Evolutionary conservation across 1,284 basidiomycete genomes (phyloP).

Genomic region (Vanrija humicola): DNA sequence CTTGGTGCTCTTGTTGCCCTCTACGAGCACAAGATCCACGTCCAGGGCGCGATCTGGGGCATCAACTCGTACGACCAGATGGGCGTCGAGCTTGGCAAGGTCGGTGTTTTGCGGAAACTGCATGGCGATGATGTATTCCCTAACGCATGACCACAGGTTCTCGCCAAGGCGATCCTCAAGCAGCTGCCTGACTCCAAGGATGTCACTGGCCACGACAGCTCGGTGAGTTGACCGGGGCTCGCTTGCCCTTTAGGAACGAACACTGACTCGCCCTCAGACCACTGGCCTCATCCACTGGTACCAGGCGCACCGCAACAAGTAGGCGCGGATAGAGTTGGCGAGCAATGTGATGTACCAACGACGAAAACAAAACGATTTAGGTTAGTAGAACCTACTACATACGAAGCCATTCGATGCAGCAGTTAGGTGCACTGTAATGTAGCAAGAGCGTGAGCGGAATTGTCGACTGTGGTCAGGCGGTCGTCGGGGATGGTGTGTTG

Average conservation of each 20-base stretch:
- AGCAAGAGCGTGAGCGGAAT: not conserved
- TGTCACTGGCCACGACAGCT: conserved; percentile 86
- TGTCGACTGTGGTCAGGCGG: too few species aligned
- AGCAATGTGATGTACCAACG: not conserved
- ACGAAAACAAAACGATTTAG: not conserved
- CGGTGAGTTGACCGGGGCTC: conserved; percentile 56
- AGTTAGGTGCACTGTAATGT: not conserved
- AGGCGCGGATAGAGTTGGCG: not conserved
- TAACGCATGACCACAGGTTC: conserved; percentile 47
- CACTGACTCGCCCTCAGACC: conserved; percentile 56
- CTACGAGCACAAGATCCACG: conserved; percentile 95
- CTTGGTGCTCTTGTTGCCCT: conserved; percentile 60
- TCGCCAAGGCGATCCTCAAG: conserved; percentile 90
- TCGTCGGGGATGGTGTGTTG: too few species aligned
- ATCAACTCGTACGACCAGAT: conserved; percentile 85
- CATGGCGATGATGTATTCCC: not conserved
- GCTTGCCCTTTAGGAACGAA: too few species aligned
- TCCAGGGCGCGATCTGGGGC: conserved; percentile 94
- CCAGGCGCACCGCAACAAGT: conserved; percentile 65
- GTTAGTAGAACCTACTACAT: not conserved
- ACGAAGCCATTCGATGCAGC: conserved; percentile 1
- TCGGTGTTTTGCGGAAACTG: conserved; percentile 5
- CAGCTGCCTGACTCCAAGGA: conserved; percentile 78
- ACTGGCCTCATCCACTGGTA: conserved; percentile 92
- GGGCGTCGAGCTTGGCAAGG: conserved; percentile 94